Percentiles rank a stretch among this genome's conserved stretches.
Conservation (phyloP, 164 flowering plant species). For the Magnolia changhungtana region DNA sequence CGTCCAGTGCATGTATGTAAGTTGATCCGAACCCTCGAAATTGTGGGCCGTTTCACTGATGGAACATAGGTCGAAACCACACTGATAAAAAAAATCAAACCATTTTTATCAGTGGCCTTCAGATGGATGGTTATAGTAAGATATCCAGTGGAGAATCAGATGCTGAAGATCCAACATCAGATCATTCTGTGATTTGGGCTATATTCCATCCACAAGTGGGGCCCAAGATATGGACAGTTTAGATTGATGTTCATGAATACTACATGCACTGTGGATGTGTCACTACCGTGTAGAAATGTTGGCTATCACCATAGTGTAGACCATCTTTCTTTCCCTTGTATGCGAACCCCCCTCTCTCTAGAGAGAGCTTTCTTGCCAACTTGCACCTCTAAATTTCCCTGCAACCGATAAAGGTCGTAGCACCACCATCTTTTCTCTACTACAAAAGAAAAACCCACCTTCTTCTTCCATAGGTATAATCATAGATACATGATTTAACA, state of each 20-base stretch:
- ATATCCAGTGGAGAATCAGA: background rate
- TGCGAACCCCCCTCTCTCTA: no score
- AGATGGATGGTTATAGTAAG: background rate
- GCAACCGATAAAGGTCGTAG: constrained; percentile 22
- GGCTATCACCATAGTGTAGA: background rate
- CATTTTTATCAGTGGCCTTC: background rate
- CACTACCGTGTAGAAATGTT: background rate
- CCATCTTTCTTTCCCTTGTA: no score
- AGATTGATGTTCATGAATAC: background rate
- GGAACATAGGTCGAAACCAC: no score
- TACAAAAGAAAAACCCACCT: background rate
- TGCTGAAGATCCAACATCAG: background rate
- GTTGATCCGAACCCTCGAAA: background rate
- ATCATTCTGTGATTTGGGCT: background rate
- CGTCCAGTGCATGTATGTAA: background rate
- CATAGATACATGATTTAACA: background rate
- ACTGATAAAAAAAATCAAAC: no score
- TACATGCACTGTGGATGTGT: background rate
- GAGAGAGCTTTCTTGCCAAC: constrained; percentile 17
- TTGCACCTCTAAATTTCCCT: constrained; percentile 20
- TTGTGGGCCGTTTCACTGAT: no score
- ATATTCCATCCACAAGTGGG: background rate
- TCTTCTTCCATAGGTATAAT: background rate
- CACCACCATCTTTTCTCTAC: constrained; percentile 13
- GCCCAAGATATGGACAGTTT: background rate